Percentiles rank a stretch among this genome's conserved stretches.
These are phyloP conservation scores for Aureobasidium sp. DNA, from an alignment of 2,329 filamentous ascomycete species.

Conservation along the genomic window DNA sequence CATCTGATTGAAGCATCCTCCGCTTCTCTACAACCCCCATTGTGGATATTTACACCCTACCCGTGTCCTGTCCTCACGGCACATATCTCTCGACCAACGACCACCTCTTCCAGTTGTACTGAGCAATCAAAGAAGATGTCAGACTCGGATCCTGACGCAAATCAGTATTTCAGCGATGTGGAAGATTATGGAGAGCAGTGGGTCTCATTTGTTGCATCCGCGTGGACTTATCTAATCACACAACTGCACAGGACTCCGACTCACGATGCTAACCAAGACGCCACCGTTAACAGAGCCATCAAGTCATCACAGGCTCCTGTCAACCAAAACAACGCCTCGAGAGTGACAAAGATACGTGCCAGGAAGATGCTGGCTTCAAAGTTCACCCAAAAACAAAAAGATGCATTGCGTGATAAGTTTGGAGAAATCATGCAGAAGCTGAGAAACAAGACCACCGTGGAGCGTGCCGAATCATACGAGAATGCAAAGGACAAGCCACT, in stretches of 20 bases:
- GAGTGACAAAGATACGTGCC: too few relatives aligned
- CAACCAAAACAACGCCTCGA: too few relatives aligned
- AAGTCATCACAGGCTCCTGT: background rate
- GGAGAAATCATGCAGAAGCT: background rate
- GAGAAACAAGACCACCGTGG: background rate
- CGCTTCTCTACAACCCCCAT: background rate
- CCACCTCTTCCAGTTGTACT: too few relatives aligned
- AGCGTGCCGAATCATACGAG: background rate
- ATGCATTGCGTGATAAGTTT: background rate
- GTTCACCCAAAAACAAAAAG: background rate
- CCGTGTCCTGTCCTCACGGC: background rate
- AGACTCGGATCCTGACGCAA: background rate
- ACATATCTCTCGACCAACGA: background rate
- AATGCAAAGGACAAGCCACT: background rate
- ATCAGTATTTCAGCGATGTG: background rate
- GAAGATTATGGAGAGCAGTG: background rate
- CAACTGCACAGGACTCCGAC: background rate
- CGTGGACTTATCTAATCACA: background rate
- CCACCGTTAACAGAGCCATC: background rate
- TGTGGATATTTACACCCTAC: background rate
- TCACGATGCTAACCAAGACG: background rate
- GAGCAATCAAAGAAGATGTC: too few relatives aligned
- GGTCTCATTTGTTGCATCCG: background rate
- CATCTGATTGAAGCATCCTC: background rate
- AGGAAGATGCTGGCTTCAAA: too few relatives aligned